These are phyloP conservation scores for Litsea cubeba DNA, from an alignment of 164 flowering plant genomes.

Conservation along the genomic window DNA sequence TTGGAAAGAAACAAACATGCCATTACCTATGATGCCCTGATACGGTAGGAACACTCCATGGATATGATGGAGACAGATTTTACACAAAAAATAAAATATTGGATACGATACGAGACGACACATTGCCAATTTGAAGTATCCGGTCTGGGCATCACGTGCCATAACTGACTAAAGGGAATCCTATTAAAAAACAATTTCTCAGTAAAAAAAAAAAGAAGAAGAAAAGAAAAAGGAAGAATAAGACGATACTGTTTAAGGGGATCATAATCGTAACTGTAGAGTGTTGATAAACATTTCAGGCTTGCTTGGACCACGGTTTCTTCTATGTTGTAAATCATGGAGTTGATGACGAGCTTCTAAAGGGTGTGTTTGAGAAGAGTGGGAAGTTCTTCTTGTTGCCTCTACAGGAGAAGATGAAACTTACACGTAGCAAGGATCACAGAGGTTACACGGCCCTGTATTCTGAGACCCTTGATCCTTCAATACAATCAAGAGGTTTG, in stretches of 20 bases:
- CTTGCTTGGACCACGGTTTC: conserved; percentile 72
- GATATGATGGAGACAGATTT: too few relatives aligned
- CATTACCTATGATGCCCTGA: too few relatives aligned
- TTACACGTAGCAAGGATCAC: conserved; percentile 36
- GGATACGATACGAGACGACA: too few relatives aligned
- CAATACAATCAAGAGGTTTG: conserved; percentile 46
- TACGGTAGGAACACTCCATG: too few relatives aligned
- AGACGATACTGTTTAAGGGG: neutral
- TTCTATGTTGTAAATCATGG: conserved; percentile 89
- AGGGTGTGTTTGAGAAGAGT: conserved; percentile 51
- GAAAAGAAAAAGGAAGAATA: too few relatives aligned
- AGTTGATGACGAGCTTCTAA: conserved; percentile 49
- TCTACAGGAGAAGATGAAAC: conserved; percentile 59
- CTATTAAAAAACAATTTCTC: too few relatives aligned
- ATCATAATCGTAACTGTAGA: neutral
- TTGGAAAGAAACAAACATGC: too few relatives aligned
- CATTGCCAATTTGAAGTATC: too few relatives aligned
- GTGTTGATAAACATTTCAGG: conserved; percentile 33
- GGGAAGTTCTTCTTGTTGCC: conserved; percentile 65
- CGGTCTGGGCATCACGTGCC: too few relatives aligned
- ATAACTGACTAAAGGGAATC: too few relatives aligned
- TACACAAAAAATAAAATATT: too few relatives aligned
- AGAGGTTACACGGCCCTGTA: conserved; percentile 71
- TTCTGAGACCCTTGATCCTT: conserved; percentile 60
- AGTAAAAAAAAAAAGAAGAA: too few relatives aligned